Evolutionary conservation across 2,329 filamentous ascomycete species (phyloP), one percentile per base, ranked within the genome.

Genomic region (Epichloe coenophiala): DNA sequence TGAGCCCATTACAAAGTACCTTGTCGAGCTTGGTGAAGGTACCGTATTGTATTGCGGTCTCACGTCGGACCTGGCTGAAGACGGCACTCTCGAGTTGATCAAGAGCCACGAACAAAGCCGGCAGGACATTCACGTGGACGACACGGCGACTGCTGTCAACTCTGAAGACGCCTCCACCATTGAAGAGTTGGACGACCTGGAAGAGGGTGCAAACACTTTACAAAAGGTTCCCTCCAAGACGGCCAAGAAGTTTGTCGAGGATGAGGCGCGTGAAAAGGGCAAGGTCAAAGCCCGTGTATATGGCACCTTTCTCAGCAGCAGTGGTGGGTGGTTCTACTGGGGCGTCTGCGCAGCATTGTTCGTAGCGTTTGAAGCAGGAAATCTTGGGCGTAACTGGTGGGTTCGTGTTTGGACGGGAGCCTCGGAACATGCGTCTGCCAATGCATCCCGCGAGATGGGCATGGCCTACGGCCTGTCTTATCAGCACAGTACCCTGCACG

Each of bases 221-320:
- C 71, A 71, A 46, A 79, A 78, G 58, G 63, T 74, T 0, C 60
- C 70, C 2, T 75, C 74, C 3, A 77, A 77, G 60, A 65, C 66
- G 5, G 74, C 80, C 0, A 81, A 80, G 56, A 84, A 88, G 63
- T 91, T 90, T 56, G 78, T 86, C 27, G 81, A 88, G 60, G 85
- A 88, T 3, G 87, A 93, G 63, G 71, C 69, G n/a, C 76, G 81
- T 51, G 84, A 88, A 60, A 76, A 76, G 49, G 87, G 87, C 1
- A 76, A 81, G 5, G 80, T 91, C 35, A 83, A 83, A 57, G 71
- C 71, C 21, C 71, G 72, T 6, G 75, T 90, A n/a, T 91, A 90
- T 54, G 60, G 70, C 12, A 72, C 74, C 0, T 93, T 90, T 59
- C 65, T 90, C 13, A 72, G 71, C 9, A 78, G 81, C 23, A 85